Evolutionary conservation across 176 grass and related monocot genomes (phyloP).

Genomic region (Oryza officinalis): DNA sequence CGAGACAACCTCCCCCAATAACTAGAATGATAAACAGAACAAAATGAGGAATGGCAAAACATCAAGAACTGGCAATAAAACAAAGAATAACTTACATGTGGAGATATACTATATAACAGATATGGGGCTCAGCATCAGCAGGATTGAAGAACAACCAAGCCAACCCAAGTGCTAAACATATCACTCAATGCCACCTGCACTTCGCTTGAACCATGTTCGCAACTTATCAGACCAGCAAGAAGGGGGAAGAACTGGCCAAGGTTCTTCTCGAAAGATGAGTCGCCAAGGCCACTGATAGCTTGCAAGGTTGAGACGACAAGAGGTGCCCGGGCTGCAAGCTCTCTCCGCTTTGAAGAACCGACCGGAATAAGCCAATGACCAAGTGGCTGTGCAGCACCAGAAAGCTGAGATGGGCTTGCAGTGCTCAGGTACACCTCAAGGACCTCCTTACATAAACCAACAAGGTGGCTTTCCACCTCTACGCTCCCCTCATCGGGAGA

Average conservation of each 20-base stretch:
- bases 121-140: constrained; percentile 52
- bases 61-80: constrained; percentile 12
- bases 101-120: constrained; percentile 42
- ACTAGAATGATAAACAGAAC: constrained; percentile 39
- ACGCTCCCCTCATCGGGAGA: constrained; percentile 52
- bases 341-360: constrained; percentile 88
- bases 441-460: constrained; percentile 85
- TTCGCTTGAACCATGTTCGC: constrained; percentile 93
- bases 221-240: constrained; percentile 80
- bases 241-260: constrained; percentile 85
- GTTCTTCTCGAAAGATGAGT: constrained; percentile 78
- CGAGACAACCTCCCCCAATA: constrained; percentile 29
- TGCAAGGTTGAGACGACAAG: constrained; percentile 89
- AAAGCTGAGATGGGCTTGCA: constrained; percentile 64
- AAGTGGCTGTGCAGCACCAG: constrained; percentile 41
- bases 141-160: constrained; percentile 72
- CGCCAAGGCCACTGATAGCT: constrained; percentile 70
- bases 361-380: constrained; percentile 78
- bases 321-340: constrained; percentile 87
- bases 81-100: constrained; percentile 46
- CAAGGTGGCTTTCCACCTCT: constrained; percentile 68
- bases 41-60: constrained; percentile 30
- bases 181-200: constrained; percentile 89
- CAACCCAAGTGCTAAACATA: constrained; percentile 85
- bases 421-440: constrained; percentile 86